phyloP scores from a whole-genome alignment of 768 basidiomycete species.

The Neoboletus subvelutipes region DNA sequence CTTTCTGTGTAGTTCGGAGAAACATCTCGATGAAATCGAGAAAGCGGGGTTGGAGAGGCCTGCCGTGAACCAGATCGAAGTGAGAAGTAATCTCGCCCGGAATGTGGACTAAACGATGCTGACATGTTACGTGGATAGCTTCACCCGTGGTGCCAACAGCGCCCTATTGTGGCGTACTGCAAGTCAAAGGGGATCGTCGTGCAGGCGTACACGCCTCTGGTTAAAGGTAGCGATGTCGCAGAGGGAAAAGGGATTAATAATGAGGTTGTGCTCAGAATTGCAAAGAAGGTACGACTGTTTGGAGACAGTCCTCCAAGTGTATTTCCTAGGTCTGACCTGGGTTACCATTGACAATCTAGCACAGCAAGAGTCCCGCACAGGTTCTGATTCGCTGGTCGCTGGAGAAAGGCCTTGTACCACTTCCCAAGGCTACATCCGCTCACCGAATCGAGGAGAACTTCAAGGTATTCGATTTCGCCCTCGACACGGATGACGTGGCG shows the following conservation, averaged over 20 bases:
- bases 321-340: background rate
- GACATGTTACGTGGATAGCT: conserved; percentile 41
- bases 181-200: conserved; percentile 54
- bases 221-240: conserved; percentile 41
- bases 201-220: conserved; percentile 72
- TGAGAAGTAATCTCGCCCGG: background rate
- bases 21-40: conserved; percentile 26
- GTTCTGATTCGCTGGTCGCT: conserved; percentile 53
- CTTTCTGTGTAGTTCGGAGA: conserved; percentile 21
- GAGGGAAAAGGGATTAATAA: conserved; percentile 42
- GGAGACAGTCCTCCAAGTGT: background rate
- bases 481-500: conserved; percentile 61
- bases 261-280: conserved; percentile 47
- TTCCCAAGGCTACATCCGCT: conserved; percentile 74
- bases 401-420: conserved; percentile 56
- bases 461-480: conserved; percentile 69
- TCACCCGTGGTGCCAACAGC: conserved; percentile 80
- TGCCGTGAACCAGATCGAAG: conserved; percentile 32
- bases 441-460: conserved; percentile 71
- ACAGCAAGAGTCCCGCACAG: conserved; percentile 37
- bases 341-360: conserved; percentile 19
- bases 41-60: conserved; percentile 27
- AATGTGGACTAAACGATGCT: background rate
- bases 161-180: conserved; percentile 72
- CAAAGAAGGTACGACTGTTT: conserved; percentile 48